Percentiles rank a stretch among this genome's conserved stretches.
Conservation (phyloP, 768 basidiomycete genomes). For the Psilocybe sp. region DNA sequence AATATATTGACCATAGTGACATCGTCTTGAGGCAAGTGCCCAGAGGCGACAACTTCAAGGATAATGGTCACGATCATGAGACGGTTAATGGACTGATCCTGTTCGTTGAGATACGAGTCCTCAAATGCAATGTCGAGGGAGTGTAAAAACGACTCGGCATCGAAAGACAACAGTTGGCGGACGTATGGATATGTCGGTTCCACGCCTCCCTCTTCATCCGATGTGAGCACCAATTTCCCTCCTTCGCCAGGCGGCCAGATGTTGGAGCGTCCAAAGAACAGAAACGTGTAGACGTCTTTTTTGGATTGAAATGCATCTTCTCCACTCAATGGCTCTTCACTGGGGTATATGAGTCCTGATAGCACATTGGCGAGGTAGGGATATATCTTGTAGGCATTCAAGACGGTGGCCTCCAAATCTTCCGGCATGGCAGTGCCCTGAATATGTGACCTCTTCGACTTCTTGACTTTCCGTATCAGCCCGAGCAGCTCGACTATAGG, state of each 20-base stretch:
- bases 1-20: constrained; percentile 91
- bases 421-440: too few species aligned
- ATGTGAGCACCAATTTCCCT: constrained; percentile 72
- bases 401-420: constrained; percentile 49
- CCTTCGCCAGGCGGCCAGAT: constrained; percentile 75
- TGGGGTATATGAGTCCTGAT: constrained; percentile 85
- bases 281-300: constrained; percentile 70
- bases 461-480: constrained; percentile 69
- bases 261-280: constrained; percentile 80
- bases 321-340: constrained; percentile 63
- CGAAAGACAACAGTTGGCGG: constrained; percentile 79
- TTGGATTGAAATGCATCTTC: constrained; percentile 71
- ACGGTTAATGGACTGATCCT: constrained; percentile 62
- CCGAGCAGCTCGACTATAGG: constrained; percentile 83
- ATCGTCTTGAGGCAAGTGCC: constrained; percentile 56
- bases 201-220: constrained; percentile 66
- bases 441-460: constrained; percentile 37
- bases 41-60: constrained; percentile 68
- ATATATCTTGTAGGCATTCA: constrained; percentile 89
- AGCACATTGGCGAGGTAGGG: constrained; percentile 81
- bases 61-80: constrained; percentile 82
- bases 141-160: constrained; percentile 92
- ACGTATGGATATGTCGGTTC: constrained; percentile 92
- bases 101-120: constrained; percentile 85
- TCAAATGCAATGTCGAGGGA: constrained; percentile 94